Percentiles rank a stretch among this genome's conserved stretches.
Evolutionary conservation across 2,329 filamentous ascomycete genomes (phyloP).

Genomic region (Cercospora beticola): DNA sequence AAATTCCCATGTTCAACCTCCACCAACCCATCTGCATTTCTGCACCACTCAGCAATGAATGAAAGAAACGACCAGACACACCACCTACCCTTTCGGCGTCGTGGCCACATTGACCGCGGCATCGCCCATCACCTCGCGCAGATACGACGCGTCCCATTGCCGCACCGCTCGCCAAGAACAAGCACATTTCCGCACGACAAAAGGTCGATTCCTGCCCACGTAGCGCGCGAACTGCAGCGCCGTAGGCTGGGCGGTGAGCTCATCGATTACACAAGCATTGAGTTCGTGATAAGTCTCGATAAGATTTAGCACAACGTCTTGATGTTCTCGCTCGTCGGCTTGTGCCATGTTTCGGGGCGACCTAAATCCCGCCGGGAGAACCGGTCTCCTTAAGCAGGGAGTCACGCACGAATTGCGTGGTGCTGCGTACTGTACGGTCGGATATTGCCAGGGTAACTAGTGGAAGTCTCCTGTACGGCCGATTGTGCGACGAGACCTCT

Average conservation of each 20-base stretch:
- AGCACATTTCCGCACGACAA: constrained; percentile 65
- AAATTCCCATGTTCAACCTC: constrained; percentile 56
- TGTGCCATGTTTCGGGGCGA: background rate
- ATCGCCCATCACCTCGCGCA: constrained; percentile 56
- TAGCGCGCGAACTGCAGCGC: constrained; percentile 78
- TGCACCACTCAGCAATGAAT: constrained; percentile 27
- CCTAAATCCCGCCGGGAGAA: background rate
- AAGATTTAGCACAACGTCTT: constrained; percentile 40
- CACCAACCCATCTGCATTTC: constrained; percentile 61
- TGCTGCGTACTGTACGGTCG: background rate
- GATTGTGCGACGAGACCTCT: background rate
- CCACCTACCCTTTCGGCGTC: constrained; percentile 66
- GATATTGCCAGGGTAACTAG: background rate
- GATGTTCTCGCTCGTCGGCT: background rate
- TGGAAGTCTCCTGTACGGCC: background rate
- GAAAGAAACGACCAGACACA: background rate
- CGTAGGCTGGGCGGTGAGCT: constrained; percentile 63
- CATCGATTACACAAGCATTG: constrained; percentile 61
- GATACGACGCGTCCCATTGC: constrained; percentile 62
- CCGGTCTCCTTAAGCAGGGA: background rate
- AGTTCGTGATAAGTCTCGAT: constrained; percentile 72
- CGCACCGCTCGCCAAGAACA: constrained; percentile 61
- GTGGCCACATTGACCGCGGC: constrained; percentile 71
- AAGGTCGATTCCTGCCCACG: constrained; percentile 71
- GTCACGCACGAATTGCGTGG: background rate